A percentile compares a stretch with the other conserved stretches of the same genome.
These are phyloP conservation scores for Solanum okadae DNA, from an alignment of 257 asterid genomes.

Conservation along the genomic window DNA sequence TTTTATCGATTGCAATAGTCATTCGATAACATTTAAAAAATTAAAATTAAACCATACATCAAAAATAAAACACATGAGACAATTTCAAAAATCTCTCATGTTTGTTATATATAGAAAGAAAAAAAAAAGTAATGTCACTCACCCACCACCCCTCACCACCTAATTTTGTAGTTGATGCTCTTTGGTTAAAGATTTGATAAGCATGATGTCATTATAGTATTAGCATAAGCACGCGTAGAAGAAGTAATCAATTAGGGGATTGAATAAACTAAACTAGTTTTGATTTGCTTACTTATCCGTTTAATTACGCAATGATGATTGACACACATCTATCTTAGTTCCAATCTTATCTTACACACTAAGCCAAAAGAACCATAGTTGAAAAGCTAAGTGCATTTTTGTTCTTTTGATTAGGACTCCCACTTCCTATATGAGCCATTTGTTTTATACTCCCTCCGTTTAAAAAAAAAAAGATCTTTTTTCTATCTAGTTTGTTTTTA, in stretches of 20 bases:
- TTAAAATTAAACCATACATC: rapidly evolving
- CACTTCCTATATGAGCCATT: not conserved
- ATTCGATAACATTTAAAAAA: too few relatives aligned
- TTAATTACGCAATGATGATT: not conserved
- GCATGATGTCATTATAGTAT: not conserved
- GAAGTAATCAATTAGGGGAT: conserved; percentile 1
- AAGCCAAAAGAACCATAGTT: not conserved
- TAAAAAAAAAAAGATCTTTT: too few relatives aligned
- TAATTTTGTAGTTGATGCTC: too few relatives aligned
- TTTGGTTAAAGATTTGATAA: not conserved
- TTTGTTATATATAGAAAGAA: too few relatives aligned
- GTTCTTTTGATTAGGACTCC: not conserved
- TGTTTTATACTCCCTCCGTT: not conserved
- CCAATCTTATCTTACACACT: not conserved
- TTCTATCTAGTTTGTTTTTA: too few relatives aligned
- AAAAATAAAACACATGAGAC: too few relatives aligned
- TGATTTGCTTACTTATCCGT: conserved; percentile 1
- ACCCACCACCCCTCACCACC: too few relatives aligned
- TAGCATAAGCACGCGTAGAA: not conserved
- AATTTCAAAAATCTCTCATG: too few relatives aligned
- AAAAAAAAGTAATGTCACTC: too few relatives aligned
- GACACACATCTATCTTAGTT: not conserved
- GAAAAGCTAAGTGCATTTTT: not conserved
- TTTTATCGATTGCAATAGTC: too few relatives aligned
- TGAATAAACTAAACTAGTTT: not conserved